These are phyloP conservation scores for Syzygium oleosum DNA, from an alignment of 345 rosid genomes.

Conservation along the genomic window DNA sequence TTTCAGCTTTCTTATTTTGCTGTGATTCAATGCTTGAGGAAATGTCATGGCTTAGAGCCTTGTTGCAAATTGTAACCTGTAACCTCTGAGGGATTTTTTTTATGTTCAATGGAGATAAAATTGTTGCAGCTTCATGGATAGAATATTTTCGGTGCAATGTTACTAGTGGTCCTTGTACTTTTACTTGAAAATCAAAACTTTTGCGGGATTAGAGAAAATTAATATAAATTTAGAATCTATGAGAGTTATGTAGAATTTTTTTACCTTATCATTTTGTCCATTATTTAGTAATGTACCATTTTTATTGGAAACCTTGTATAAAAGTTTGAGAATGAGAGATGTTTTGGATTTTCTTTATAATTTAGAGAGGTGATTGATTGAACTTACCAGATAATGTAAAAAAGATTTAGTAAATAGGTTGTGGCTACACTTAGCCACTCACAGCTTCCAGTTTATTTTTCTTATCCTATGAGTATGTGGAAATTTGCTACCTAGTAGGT, in stretches of 20 bases:
- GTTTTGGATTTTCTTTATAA: not conserved
- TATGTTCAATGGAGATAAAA: not conserved
- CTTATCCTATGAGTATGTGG: not conserved
- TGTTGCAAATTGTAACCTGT: not conserved
- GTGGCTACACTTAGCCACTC: not conserved
- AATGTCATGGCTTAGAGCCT: not conserved
- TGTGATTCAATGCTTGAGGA: not conserved
- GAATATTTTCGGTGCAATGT: not conserved
- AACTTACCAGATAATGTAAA: not conserved
- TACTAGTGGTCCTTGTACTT: not conserved
- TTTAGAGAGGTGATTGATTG: not conserved
- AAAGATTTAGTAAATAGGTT: not conserved
- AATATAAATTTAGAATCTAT: not conserved
- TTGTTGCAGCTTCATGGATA: not conserved
- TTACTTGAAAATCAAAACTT: not conserved
- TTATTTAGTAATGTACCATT: not conserved
- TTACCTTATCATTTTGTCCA: not conserved
- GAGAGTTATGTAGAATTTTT: not conserved
- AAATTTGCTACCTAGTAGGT: not conserved
- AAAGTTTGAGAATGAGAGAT: not conserved
- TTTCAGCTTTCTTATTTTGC: not conserved
- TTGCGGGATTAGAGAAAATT: not conserved
- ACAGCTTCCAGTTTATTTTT: not conserved
- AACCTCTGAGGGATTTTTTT: not conserved
- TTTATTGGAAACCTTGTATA: not conserved